Evolutionary conservation across 371 early-diverging fungal species (phyloP).

Genomic region (Paraphysoderma sedebokerense): DNA sequence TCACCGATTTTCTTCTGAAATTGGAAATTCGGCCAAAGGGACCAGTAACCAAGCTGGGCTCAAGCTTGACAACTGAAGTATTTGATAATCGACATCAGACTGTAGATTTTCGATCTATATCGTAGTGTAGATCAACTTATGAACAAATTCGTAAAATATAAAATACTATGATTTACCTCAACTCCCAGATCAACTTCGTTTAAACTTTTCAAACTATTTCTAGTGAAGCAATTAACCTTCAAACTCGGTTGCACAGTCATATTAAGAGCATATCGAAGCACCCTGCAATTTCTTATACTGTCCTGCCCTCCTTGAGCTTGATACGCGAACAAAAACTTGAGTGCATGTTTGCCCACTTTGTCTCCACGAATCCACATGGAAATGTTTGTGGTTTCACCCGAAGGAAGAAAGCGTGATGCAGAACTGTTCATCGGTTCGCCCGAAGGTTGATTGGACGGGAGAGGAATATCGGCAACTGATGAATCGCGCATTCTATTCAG

Average conservation of each 20-base stretch:
- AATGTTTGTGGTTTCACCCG: slow-evolving; percentile 51
- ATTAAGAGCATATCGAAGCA: slow-evolving; percentile 34
- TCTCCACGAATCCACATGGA: slow-evolving; percentile 85
- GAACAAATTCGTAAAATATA: not conserved
- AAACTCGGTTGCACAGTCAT: slow-evolving; percentile 65
- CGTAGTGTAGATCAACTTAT: slow-evolving; percentile 1
- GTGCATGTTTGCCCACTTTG: slow-evolving; percentile 66
- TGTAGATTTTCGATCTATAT: slow-evolving; percentile 49
- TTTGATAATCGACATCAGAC: slow-evolving; percentile 29
- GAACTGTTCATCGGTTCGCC: not conserved
- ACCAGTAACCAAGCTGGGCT: slow-evolving; percentile 55
- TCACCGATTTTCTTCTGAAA: too few relatives aligned
- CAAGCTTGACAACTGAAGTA: slow-evolving; percentile 49
- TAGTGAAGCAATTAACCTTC: slow-evolving; percentile 78
- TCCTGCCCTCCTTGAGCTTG: not conserved
- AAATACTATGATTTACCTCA: slow-evolving; percentile 31
- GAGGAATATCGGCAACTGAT: not conserved
- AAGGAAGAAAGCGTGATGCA: slow-evolving; percentile 28
- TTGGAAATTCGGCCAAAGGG: too few relatives aligned
- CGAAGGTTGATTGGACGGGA: slow-evolving; percentile 3
- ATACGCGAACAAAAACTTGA: slow-evolving; percentile 42
- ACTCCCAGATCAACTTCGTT: slow-evolving; percentile 75
- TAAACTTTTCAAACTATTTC: slow-evolving; percentile 52
- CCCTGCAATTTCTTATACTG: slow-evolving; percentile 23
- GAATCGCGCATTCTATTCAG: slow-evolving; percentile 10